Conservation (phyloP, 2,329 filamentous ascomycete species). For the Seiridium unicorne region DNA sequence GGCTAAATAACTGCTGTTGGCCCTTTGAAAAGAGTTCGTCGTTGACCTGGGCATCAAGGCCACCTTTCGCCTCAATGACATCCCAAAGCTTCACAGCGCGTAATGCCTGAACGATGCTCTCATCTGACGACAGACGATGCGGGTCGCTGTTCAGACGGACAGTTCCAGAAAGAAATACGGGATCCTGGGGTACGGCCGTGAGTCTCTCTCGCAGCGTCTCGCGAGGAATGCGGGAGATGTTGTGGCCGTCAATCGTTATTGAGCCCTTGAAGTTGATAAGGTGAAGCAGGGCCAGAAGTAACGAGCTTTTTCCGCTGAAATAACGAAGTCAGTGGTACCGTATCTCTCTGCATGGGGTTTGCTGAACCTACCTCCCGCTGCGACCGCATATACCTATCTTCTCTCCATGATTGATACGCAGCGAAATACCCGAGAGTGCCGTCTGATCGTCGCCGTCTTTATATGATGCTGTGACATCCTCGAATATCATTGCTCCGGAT, state of each 20-base stretch:
- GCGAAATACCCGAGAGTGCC: conserved; percentile 5
- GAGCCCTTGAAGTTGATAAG: conserved; percentile 31
- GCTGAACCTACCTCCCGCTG: conserved; percentile 23
- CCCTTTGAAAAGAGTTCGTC: conserved; percentile 36
- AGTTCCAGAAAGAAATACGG: conserved; percentile 46
- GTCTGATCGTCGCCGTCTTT: neutral
- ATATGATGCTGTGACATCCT: neutral
- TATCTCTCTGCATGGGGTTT: neutral
- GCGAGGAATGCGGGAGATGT: conserved; percentile 24
- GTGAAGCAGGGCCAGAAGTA: conserved; percentile 37
- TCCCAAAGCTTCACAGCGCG: conserved; percentile 44
- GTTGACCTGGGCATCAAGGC: conserved; percentile 32
- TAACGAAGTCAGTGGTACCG: neutral
- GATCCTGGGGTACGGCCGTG: conserved; percentile 49
- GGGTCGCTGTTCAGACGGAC: conserved; percentile 51
- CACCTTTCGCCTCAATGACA: conserved; percentile 35
- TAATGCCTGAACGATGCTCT: conserved; percentile 41
- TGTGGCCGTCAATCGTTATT: conserved; percentile 43
- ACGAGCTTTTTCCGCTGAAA: conserved; percentile 42
- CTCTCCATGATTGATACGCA: conserved; percentile 28
- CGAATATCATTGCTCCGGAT: neutral
- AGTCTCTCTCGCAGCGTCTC: conserved; percentile 27
- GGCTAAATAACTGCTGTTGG: conserved; percentile 48
- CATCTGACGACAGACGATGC: conserved; percentile 31
- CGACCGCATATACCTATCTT: conserved; percentile 36